Conservation (phyloP, 306 rosid species). For the Amphicarpaea edgeworthii region DNA sequence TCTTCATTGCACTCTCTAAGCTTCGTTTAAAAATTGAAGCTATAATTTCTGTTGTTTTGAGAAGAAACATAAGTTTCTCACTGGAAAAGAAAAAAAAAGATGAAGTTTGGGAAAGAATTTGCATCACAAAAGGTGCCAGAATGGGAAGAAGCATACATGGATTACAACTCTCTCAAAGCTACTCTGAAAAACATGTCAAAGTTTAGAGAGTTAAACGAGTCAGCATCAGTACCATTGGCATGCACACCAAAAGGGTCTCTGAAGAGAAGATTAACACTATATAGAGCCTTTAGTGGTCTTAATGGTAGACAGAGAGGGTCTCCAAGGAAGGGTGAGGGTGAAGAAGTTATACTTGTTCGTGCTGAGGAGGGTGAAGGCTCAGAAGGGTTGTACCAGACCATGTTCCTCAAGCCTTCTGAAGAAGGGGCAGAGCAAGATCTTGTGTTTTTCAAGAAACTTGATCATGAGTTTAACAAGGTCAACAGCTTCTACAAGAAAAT, state of each 20-base stretch:
- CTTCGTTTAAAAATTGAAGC: slow-evolving; percentile 23
- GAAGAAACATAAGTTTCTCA: slow-evolving; percentile 8
- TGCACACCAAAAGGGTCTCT: slow-evolving; percentile 56
- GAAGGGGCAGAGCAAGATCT: slow-evolving; percentile 63
- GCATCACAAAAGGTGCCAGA: slow-evolving; percentile 75
- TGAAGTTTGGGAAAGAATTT: slow-evolving; percentile 88
- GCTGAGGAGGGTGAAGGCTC: slow-evolving; percentile 47
- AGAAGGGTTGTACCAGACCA: slow-evolving; percentile 55
- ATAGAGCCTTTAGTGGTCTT: slow-evolving; percentile 80
- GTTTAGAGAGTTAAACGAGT: slow-evolving; percentile 30
- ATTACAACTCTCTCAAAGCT: slow-evolving; percentile 64
- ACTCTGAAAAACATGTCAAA: slow-evolving; percentile 51
- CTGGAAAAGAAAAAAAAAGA: slow-evolving; percentile 25
- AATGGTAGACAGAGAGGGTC: slow-evolving; percentile 50
- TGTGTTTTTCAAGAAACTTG: slow-evolving; percentile 68
- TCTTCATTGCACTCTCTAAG: not conserved
- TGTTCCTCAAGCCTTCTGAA: slow-evolving; percentile 57
- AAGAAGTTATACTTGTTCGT: slow-evolving; percentile 64
- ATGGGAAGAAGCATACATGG: slow-evolving; percentile 84
- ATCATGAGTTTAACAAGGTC: slow-evolving; percentile 79
- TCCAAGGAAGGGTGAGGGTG: slow-evolving; percentile 57
- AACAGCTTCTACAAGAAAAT: slow-evolving; percentile 59
- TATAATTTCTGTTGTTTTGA: not conserved
- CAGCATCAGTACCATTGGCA: slow-evolving; percentile 46
- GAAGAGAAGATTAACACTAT: slow-evolving; percentile 61